A percentile compares a stretch with the other conserved stretches of the same genome.
These are phyloP conservation scores for Cladosporium halotolerans DNA, from an alignment of 2,329 filamentous ascomycete species.

Conservation along the genomic window DNA sequence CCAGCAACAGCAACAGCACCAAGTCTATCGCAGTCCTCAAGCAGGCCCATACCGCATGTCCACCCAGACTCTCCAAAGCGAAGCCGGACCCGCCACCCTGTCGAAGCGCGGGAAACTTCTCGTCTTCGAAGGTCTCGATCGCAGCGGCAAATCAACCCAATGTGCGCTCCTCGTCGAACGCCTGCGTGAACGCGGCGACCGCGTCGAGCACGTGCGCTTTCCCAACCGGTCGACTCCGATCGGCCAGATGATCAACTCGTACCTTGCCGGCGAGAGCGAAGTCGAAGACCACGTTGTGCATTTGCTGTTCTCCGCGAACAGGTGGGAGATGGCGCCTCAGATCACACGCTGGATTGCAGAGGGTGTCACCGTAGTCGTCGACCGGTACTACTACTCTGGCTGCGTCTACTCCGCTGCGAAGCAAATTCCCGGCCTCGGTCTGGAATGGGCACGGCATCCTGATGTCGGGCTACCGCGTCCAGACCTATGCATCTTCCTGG, in stretches of 20 bases:
- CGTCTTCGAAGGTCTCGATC: slow-evolving; percentile 81
- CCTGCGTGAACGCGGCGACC: slow-evolving; percentile 46
- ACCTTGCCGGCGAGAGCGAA: slow-evolving; percentile 64
- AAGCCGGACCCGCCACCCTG: too few species aligned
- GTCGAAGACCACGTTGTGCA: slow-evolving; percentile 88
- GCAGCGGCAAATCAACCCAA: slow-evolving; percentile 89
- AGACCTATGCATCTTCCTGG: slow-evolving; percentile 81
- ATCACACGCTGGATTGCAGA: slow-evolving; percentile 45
- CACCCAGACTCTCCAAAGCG: neutral
- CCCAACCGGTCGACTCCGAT: slow-evolving; percentile 78
- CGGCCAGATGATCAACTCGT: slow-evolving; percentile 78
- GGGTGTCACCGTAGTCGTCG: slow-evolving; percentile 74
- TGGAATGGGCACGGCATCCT: slow-evolving; percentile 76
- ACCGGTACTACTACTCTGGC: slow-evolving; percentile 93
- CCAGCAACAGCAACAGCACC: neutral
- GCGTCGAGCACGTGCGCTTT: slow-evolving; percentile 57
- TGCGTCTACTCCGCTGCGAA: slow-evolving; percentile 92
- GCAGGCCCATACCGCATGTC: slow-evolving; percentile 12
- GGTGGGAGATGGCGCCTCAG: slow-evolving; percentile 63
- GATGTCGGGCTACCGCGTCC: slow-evolving; percentile 83
- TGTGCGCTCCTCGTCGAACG: slow-evolving; percentile 59
- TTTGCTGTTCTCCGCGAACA: slow-evolving; percentile 81
- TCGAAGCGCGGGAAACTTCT: slow-evolving; percentile 60
- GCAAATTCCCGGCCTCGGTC: slow-evolving; percentile 58
- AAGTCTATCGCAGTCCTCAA: slow-evolving; percentile 1